phyloP scores from a whole-genome alignment of 148 eudicot genomes.

The Polygonum aviculare region DNA sequence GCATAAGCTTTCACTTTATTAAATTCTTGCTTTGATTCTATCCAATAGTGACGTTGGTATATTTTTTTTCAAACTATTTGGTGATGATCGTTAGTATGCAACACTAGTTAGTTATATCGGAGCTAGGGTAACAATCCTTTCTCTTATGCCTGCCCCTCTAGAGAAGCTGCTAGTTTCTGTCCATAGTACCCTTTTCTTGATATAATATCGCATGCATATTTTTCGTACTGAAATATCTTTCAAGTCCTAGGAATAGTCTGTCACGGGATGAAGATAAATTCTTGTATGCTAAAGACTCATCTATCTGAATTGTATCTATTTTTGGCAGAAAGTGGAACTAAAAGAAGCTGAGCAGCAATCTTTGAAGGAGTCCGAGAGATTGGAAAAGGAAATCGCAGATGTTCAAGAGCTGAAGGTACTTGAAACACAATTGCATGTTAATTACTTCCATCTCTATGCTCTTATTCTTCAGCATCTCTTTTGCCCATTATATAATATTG shows the following conservation, averaged over 20 bases:
- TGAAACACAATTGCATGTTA: background rate
- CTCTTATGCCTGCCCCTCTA: background rate
- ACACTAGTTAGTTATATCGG: background rate
- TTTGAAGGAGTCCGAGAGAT: conserved; percentile 78
- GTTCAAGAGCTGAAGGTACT: conserved; percentile 91
- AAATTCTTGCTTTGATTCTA: background rate
- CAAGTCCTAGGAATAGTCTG: background rate
- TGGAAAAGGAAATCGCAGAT: conserved; percentile 87
- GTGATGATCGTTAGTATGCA: background rate
- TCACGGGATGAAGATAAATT: background rate
- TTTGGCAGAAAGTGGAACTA: conserved; percentile 67
- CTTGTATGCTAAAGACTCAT: background rate
- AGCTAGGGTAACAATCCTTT: background rate
- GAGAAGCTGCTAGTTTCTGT: background rate
- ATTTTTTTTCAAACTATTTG: background rate
- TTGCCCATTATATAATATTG: background rate
- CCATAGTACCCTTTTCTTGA: background rate
- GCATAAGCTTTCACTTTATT: background rate
- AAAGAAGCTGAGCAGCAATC: conserved; percentile 82
- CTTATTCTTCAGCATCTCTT: background rate
- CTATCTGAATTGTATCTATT: background rate
- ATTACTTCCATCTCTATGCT: background rate
- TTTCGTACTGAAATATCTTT: background rate
- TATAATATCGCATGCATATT: background rate
- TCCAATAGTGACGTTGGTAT: background rate